Evolutionary conservation across 1,284 basidiomycete genomes (phyloP), one percentile per base, ranked within the genome.

Genomic region (Testicularia cyperi): DNA sequence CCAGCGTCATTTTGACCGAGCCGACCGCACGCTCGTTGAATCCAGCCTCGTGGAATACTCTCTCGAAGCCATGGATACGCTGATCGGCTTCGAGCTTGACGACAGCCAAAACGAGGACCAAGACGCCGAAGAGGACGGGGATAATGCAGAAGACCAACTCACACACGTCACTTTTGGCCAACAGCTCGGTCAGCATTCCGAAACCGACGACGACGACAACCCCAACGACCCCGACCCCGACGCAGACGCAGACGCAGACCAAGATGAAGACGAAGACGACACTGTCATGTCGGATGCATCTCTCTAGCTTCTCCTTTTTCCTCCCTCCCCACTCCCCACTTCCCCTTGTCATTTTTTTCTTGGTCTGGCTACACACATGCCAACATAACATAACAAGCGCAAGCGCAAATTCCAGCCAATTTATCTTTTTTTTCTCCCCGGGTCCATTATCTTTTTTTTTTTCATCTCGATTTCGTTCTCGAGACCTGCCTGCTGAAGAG

Each of bases 11-110:
- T 83, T 92, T 34, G 79, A 84, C 22, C 81, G 94, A 52, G 84
- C 92, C 74, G 90, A 95, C 62, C 83, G 86, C 65, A 79, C 94
- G 47, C 82, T 94, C 30, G 88, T 94, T 78, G 94, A 97, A 74
- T 92, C 88, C 74, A 92, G 90, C 69, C 85, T 95, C 65, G 83
- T 97, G 42, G 92, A 97, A 76, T 95, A 90, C 66, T 83, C 95
- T 35, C 80, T 97, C 9, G 84, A 84, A 21, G 90, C 92, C 81
- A 96, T 95, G 91, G 90, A 92, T 73, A 46, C 60, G 12, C 36
- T 66, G 15, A 43, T 75, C 65, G 80, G 38, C 67, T 22, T n/a
- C 1, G 39, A 52, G 5, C 40, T 21, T 2, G 54, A 36, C 14
- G 52, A 44, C 2, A 37, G 20, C 15, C 29, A 31, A 16, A 29